Evolutionary conservation across 352 stramenopile species (phyloP).

Genomic region (Phytophthora syringae): DNA sequence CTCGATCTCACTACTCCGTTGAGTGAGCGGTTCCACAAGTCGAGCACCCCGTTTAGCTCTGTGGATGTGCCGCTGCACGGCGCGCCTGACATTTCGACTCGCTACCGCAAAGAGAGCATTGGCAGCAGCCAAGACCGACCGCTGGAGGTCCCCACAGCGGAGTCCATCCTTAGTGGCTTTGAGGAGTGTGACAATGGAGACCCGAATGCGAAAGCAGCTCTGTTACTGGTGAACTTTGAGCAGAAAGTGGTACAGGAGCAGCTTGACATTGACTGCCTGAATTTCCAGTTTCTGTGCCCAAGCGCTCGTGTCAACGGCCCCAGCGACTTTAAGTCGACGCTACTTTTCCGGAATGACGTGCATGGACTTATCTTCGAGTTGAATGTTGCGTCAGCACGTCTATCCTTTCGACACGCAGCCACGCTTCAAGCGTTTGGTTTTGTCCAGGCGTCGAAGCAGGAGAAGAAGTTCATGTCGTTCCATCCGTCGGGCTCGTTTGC

Average conservation of each 20-base stretch:
- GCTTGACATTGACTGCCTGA: constrained; percentile 70
- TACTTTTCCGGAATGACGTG: constrained; percentile 87
- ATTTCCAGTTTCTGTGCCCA: constrained; percentile 68
- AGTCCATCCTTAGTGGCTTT: constrained; percentile 80
- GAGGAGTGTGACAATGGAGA: constrained; percentile 86
- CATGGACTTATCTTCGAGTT: constrained; percentile 74
- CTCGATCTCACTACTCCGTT: constrained; percentile 60
- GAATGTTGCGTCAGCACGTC: constrained; percentile 18
- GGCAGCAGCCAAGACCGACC: constrained; percentile 25
- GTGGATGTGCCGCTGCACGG: constrained; percentile 63
- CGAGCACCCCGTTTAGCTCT: constrained; percentile 77
- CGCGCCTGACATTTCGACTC: constrained; percentile 38
- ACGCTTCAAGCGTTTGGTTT: constrained; percentile 85
- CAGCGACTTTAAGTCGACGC: constrained; percentile 32
- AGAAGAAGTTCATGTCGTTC: constrained; percentile 86
- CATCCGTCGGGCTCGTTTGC: constrained; percentile 60
- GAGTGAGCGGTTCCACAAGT: constrained; percentile 81
- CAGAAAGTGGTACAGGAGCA: constrained; percentile 48
- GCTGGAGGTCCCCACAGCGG: constrained; percentile 71
- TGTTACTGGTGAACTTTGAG: constrained; percentile 57
- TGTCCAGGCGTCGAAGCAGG: constrained; percentile 87
- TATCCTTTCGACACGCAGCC: constrained; percentile 50
- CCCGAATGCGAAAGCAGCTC: constrained; percentile 65
- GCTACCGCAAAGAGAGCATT: constrained; percentile 39
- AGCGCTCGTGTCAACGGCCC: constrained; percentile 24